Evolutionary conservation across 2,329 filamentous ascomycete genomes (phyloP).

Genomic region (Orbilia ellipsospora): DNA sequence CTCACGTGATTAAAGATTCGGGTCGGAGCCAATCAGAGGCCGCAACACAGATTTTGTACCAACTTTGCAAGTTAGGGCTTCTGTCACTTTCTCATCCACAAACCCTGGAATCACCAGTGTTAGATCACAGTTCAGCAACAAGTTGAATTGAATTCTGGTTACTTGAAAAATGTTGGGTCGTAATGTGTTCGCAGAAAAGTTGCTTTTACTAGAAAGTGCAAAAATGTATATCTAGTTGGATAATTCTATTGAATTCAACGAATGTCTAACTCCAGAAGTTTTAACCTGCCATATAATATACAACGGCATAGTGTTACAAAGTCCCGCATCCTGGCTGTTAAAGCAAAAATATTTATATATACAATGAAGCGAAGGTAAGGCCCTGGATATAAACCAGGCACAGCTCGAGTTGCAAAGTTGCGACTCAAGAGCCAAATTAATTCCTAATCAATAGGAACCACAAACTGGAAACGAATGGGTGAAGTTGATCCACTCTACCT

Average conservation of each 20-base stretch:
- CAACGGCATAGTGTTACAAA: neutral
- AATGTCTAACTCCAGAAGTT: slow-evolving; percentile 11
- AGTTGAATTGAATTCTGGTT: neutral
- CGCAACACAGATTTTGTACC: neutral
- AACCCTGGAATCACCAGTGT: neutral
- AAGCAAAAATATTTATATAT: slow-evolving; percentile 18
- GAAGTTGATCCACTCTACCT: neutral
- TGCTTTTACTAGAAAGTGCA: neutral
- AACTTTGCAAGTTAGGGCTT: no score
- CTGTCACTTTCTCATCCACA: no score
- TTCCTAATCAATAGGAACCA: slow-evolving; percentile 6
- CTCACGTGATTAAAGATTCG: slow-evolving; percentile 20
- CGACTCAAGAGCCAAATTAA: neutral
- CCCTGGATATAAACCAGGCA: neutral
- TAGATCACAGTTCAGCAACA: neutral
- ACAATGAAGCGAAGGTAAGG: slow-evolving; percentile 11
- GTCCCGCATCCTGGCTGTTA: neutral
- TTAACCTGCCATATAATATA: slow-evolving; percentile 9
- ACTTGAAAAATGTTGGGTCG: no score
- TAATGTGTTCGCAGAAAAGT: no score
- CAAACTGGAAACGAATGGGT: slow-evolving; percentile 1
- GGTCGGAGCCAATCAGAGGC: no score
- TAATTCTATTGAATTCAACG: slow-evolving; percentile 20
- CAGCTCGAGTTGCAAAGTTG: neutral
- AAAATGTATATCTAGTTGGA: neutral